Conservation (phyloP, 2,329 filamentous ascomycete genomes). For the Colletotrichum trifolii region DNA sequence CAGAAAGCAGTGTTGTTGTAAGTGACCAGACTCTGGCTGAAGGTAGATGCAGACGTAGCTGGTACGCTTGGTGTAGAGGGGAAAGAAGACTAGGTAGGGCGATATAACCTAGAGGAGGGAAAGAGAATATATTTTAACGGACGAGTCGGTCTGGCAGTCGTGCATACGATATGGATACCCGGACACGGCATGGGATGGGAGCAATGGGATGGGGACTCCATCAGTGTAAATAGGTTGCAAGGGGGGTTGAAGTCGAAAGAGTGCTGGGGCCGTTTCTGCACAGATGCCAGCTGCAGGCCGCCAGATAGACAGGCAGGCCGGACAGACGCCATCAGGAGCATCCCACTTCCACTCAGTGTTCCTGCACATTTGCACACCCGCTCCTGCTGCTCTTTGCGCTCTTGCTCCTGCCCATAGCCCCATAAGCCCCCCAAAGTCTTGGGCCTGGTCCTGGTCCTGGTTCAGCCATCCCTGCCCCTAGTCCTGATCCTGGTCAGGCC, state of each 20-base stretch:
- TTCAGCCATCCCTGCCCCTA: not conserved
- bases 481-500: conserved; percentile 17
- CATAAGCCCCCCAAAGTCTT: too few relatives aligned
- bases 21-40: conserved; percentile 28
- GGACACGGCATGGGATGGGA: not conserved
- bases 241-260: conserved; percentile 5
- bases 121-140: conserved; percentile 33
- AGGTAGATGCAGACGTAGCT: not conserved
- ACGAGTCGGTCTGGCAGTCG: conserved; percentile 31
- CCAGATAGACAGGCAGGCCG: conserved; percentile 26
- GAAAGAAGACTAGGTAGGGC: not conserved
- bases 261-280: conserved; percentile 23
- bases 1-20: conserved; percentile 12
- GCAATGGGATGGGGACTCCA: conserved; percentile 27
- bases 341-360: conserved; percentile 6
- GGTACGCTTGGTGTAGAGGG: not conserved
- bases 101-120: conserved; percentile 14
- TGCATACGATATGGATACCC: conserved; percentile 23
- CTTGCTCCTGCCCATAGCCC: conserved; percentile 11
- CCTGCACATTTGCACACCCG: conserved; percentile 18
- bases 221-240: conserved; percentile 32
- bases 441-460: conserved; percentile 11
- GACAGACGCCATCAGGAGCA: conserved; percentile 27
- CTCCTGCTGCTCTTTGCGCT: conserved; percentile 10
- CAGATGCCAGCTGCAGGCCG: conserved; percentile 30